Conservation (phyloP, 2,329 filamentous ascomycete species). For the Diaporthe velutina region DNA sequence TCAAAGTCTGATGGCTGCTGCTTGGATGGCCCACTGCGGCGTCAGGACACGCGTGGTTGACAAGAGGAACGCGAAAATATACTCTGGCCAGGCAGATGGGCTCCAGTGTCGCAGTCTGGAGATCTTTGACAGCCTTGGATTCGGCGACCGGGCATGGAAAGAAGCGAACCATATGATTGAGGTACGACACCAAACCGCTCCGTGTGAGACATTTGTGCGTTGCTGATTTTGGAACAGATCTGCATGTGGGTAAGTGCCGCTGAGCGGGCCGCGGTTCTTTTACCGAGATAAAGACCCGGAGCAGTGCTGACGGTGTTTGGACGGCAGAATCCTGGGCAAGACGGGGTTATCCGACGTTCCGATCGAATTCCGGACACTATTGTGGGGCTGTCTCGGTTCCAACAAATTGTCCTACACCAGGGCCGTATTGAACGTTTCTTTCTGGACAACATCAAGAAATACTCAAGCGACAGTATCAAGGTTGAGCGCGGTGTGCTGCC, state of each 20-base stretch:
- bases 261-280: background rate
- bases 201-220: background rate
- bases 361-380: slow-evolving; percentile 74
- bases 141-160: slow-evolving; percentile 73
- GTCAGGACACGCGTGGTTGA: slow-evolving; percentile 59
- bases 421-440: slow-evolving; percentile 78
- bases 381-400: slow-evolving; percentile 71
- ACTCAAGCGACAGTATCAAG: slow-evolving; percentile 60
- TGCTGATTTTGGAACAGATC: slow-evolving; percentile 40
- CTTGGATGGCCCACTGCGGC: slow-evolving; percentile 57
- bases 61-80: slow-evolving; percentile 55
- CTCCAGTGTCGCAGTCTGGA: slow-evolving; percentile 75
- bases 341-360: slow-evolving; percentile 68
- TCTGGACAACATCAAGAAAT: slow-evolving; percentile 69
- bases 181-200: slow-evolving; percentile 52
- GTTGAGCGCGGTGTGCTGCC: slow-evolving; percentile 74
- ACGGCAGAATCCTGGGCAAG: slow-evolving; percentile 72
- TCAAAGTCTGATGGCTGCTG: slow-evolving; percentile 55
- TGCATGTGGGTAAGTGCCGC: slow-evolving; percentile 48
- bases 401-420: slow-evolving; percentile 78
- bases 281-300: background rate
- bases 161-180: slow-evolving; percentile 79
- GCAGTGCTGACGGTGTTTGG: slow-evolving; percentile 42
- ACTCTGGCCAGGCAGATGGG: slow-evolving; percentile 60
- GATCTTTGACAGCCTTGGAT: slow-evolving; percentile 80